phyloP scores from a whole-genome alignment of 805 yeast genomes.

The Nakazawaea siamensis region DNA sequence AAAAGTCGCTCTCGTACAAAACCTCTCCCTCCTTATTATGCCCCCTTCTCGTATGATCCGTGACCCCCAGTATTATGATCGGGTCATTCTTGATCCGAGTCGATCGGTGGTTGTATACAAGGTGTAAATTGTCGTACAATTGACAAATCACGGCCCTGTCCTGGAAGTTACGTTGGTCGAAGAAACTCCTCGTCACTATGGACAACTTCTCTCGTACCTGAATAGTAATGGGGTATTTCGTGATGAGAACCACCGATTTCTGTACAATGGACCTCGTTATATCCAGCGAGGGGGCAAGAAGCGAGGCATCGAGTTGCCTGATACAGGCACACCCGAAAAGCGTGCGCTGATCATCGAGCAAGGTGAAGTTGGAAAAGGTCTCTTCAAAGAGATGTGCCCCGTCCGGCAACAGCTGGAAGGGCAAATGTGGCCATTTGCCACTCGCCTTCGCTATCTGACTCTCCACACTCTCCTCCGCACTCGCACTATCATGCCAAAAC shows the following conservation, averaged over 20 bases:
- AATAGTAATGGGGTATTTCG: slow-evolving; percentile 78
- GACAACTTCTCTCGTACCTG: slow-evolving; percentile 86
- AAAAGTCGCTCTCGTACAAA: slow-evolving; percentile 48
- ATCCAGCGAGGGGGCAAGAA: slow-evolving; percentile 49
- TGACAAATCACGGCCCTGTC: slow-evolving; percentile 63
- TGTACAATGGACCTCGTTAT: slow-evolving; percentile 85
- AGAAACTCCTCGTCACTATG: slow-evolving; percentile 80
- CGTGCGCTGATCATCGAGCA: slow-evolving; percentile 64
- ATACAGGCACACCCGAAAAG: slow-evolving; percentile 94
- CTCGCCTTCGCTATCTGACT: slow-evolving; percentile 22
- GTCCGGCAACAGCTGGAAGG: slow-evolving; percentile 94
- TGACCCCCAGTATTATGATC: too few relatives aligned
- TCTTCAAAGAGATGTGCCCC: slow-evolving; percentile 93
- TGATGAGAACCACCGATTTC: slow-evolving; percentile 82
- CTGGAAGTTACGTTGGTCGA: slow-evolving; percentile 68
- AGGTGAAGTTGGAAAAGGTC: slow-evolving; percentile 84
- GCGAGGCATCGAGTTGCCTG: slow-evolving; percentile 65
- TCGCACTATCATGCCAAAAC: slow-evolving; percentile 56
- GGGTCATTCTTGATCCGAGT: slow-evolving; percentile 5
- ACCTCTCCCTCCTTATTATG: slow-evolving; percentile 13
- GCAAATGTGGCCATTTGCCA: slow-evolving; percentile 72
- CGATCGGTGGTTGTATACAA: slow-evolving; percentile 25
- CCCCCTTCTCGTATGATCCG: background rate
- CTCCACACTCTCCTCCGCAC: slow-evolving; percentile 11
- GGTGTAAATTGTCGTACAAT: slow-evolving; percentile 57